Percentiles rank a stretch among this genome's conserved stretches.
Conservation (phyloP, 192 early-diverging fungal genomes). For the Backusella psychrophila region DNA sequence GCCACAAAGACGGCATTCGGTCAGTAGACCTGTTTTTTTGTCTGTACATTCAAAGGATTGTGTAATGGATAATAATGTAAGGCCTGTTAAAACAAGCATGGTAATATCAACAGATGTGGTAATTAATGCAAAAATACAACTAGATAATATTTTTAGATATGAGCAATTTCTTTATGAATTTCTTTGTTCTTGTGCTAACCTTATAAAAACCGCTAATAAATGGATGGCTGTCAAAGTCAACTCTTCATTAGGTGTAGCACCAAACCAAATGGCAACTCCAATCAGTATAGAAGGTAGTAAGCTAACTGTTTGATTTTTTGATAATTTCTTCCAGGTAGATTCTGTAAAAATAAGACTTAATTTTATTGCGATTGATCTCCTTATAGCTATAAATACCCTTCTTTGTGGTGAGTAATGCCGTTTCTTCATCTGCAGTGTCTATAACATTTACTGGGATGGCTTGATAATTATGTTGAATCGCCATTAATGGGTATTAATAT, state of each 20-base stretch:
- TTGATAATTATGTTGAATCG: background rate
- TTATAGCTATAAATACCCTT: background rate
- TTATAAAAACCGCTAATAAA: slow-evolving; percentile 31
- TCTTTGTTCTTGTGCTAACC: slow-evolving; percentile 9
- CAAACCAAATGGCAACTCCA: slow-evolving; percentile 26
- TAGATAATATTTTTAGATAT: background rate
- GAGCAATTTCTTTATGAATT: background rate
- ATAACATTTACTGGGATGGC: slow-evolving; percentile 1
- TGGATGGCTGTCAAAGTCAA: slow-evolving; percentile 32
- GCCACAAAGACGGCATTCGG: slow-evolving; percentile 52
- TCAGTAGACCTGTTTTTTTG: slow-evolving; percentile 38
- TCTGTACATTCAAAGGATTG: slow-evolving; percentile 55
- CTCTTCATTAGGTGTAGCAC: slow-evolving; percentile 13
- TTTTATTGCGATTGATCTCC: background rate
- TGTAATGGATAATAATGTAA: slow-evolving; percentile 53
- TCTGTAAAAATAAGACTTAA: background rate
- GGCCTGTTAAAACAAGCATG: slow-evolving; percentile 46
- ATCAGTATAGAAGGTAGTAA: slow-evolving; percentile 23
- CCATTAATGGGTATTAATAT: background rate
- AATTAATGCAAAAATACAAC: slow-evolving; percentile 50
- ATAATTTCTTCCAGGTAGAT: slow-evolving; percentile 8
- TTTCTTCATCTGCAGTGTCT: background rate
- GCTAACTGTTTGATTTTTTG: slow-evolving; percentile 4
- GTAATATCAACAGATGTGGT: slow-evolving; percentile 53
- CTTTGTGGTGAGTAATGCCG: background rate